Conservation (phyloP, 2,329 filamentous ascomycete genomes). For the Fusarium keratoplasticum region DNA sequence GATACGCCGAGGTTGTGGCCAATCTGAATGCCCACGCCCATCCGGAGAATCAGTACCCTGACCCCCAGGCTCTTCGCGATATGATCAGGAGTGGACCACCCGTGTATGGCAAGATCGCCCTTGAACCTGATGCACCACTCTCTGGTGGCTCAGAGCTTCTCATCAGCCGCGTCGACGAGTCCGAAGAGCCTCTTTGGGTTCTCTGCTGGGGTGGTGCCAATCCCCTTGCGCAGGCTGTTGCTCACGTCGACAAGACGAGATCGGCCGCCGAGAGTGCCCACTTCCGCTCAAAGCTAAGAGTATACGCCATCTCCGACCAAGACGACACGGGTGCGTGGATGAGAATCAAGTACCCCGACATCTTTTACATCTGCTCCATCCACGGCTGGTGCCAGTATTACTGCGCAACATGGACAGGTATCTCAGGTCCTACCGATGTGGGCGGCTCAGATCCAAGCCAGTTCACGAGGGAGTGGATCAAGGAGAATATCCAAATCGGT, state of each 20-base stretch:
- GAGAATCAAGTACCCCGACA: neutral
- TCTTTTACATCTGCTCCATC: neutral
- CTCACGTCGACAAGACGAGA: neutral
- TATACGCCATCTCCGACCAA: conserved; percentile 1
- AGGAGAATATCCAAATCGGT: neutral
- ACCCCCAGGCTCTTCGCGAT: neutral
- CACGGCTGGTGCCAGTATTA: neutral
- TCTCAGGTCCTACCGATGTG: neutral
- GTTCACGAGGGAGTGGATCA: neutral
- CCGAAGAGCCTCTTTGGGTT: neutral
- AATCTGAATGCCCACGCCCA: neutral
- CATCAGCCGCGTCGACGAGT: neutral
- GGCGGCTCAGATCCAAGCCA: neutral
- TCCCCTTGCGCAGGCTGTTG: neutral
- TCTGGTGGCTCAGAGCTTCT: neutral
- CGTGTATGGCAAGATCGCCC: neutral
- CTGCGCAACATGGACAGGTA: neutral
- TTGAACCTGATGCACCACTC: neutral
- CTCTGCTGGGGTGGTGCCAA: conserved; percentile 2
- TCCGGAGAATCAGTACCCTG: neutral
- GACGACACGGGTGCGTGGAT: neutral
- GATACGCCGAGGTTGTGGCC: neutral
- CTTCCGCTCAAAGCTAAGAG: neutral
- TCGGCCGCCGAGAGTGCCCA: neutral
- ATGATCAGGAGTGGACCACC: neutral